A percentile compares a stretch with the other conserved stretches of the same genome.
phyloP scores from a whole-genome alignment of 768 basidiomycete genomes.

The Mycena capillaripes region DNA sequence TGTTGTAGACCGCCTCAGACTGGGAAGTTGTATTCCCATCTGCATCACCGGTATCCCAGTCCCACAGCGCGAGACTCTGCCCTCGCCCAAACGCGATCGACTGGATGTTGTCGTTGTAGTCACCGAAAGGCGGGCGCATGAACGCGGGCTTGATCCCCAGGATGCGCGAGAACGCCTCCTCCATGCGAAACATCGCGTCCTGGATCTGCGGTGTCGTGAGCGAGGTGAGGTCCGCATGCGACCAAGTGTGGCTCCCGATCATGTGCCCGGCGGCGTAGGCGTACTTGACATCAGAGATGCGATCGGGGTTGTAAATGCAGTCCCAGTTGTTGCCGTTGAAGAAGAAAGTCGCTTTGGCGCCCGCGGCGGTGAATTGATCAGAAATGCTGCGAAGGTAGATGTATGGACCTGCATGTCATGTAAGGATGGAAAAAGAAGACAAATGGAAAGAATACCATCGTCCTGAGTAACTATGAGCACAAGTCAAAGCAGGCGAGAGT shows the following conservation, averaged over 20 bases:
- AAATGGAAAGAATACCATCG: not conserved
- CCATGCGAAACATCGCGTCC: not conserved
- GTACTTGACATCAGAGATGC: not conserved
- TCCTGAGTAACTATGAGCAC: not conserved
- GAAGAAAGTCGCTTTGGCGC: not conserved
- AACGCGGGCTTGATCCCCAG: not conserved
- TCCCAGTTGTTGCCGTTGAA: not conserved
- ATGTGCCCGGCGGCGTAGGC: not conserved
- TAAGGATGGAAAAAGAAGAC: not conserved
- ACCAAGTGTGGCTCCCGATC: slow-evolving; percentile 3
- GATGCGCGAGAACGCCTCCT: not conserved
- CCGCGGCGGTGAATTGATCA: not conserved
- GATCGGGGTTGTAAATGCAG: not conserved
- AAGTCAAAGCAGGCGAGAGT: not conserved
- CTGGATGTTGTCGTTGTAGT: not conserved
- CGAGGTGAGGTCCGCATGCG: not conserved
- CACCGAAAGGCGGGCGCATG: not conserved
- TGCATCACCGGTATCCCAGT: no score
- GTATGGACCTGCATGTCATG: not conserved
- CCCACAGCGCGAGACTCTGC: no score
- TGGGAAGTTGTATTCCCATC: no score
- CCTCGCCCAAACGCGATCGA: not conserved
- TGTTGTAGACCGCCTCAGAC: slow-evolving; percentile 18
- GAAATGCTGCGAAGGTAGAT: no score
- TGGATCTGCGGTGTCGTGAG: not conserved